Conservation (phyloP, 1,139 yeast genomes). For the Candida sojae region DNA sequence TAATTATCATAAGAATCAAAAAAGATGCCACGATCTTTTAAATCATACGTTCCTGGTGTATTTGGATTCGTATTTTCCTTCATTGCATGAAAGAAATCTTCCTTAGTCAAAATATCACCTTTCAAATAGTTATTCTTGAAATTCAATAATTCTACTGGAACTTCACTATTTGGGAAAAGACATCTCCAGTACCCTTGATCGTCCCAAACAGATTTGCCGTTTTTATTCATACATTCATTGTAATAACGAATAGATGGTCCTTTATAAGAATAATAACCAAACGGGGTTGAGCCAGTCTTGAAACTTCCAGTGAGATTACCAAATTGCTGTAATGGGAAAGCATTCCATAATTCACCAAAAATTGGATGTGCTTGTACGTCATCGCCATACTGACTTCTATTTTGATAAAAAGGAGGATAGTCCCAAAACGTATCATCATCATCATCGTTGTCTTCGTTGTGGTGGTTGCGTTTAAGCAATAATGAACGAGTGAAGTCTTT, state of each 20-base stretch:
- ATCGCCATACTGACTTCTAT: not conserved
- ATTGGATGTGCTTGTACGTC: slow-evolving; percentile 12
- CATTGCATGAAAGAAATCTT: slow-evolving; percentile 40
- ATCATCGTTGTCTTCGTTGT: slow-evolving; percentile 7
- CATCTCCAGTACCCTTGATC: slow-evolving; percentile 84
- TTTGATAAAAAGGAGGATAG: slow-evolving; percentile 11
- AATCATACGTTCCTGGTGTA: slow-evolving; percentile 27
- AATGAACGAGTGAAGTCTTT: slow-evolving; percentile 21
- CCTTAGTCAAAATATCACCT: slow-evolving; percentile 49
- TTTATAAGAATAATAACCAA: slow-evolving; percentile 57
- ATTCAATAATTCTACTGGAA: slow-evolving; percentile 35
- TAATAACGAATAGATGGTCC: slow-evolving; percentile 65
- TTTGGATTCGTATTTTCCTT: slow-evolving; percentile 13
- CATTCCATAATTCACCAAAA: slow-evolving; percentile 11
- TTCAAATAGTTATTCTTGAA: slow-evolving; percentile 27
- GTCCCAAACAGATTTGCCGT: slow-evolving; percentile 81
- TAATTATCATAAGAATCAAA: slow-evolving; percentile 67
- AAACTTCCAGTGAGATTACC: slow-evolving; percentile 10
- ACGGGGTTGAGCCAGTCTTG: slow-evolving; percentile 30
- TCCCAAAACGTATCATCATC: not conserved
- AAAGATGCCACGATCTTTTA: slow-evolving; percentile 40
- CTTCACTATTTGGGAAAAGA: slow-evolving; percentile 63
- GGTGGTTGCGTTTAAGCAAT: slow-evolving; percentile 11
- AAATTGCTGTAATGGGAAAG: slow-evolving; percentile 12
- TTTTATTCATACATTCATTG: slow-evolving; percentile 58